A percentile compares a stretch with the other conserved stretches of the same genome.
Evolutionary conservation across 805 yeast genomes (phyloP).

Genomic region (Pichia manshurica): DNA sequence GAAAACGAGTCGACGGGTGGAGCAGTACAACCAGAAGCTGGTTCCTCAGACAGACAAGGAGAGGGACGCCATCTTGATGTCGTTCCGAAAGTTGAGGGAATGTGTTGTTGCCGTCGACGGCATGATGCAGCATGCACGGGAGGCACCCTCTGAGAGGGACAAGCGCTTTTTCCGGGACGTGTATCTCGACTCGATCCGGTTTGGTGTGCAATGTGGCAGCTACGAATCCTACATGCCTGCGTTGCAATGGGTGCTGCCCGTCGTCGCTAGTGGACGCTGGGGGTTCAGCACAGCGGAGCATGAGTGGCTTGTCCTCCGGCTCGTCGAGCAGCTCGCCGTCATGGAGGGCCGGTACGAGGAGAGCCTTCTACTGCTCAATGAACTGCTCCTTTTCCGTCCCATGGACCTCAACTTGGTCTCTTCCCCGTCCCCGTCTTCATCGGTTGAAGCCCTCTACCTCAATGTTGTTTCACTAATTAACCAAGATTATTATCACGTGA

Average conservation of each 20-base stretch:
- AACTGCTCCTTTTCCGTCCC: too few relatives aligned
- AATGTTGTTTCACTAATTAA: too few relatives aligned
- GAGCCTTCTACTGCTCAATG: background rate
- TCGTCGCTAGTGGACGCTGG: background rate
- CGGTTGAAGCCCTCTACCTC: too few relatives aligned
- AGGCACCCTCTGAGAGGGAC: conserved; percentile 33
- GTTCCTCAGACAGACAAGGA: background rate
- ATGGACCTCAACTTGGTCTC: too few relatives aligned
- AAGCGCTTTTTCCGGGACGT: conserved; percentile 26
- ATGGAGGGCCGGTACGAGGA: background rate
- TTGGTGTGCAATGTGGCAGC: background rate
- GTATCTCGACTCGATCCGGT: background rate
- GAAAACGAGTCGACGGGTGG: conserved; percentile 29
- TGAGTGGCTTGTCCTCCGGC: background rate
- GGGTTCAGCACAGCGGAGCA: background rate
- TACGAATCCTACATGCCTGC: background rate
- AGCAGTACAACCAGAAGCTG: conserved; percentile 5
- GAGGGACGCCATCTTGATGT: conserved; percentile 32
- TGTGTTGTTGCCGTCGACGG: conserved; percentile 33
- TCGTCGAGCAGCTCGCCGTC: background rate
- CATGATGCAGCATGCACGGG: conserved; percentile 13
- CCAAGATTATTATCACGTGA: too few relatives aligned
- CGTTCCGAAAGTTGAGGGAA: conserved; percentile 49
- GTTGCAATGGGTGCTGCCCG: background rate
- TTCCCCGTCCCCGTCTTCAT: too few relatives aligned